Conservation (phyloP, 2,329 filamentous ascomycete genomes). For the Colletotrichum horii region DNA sequence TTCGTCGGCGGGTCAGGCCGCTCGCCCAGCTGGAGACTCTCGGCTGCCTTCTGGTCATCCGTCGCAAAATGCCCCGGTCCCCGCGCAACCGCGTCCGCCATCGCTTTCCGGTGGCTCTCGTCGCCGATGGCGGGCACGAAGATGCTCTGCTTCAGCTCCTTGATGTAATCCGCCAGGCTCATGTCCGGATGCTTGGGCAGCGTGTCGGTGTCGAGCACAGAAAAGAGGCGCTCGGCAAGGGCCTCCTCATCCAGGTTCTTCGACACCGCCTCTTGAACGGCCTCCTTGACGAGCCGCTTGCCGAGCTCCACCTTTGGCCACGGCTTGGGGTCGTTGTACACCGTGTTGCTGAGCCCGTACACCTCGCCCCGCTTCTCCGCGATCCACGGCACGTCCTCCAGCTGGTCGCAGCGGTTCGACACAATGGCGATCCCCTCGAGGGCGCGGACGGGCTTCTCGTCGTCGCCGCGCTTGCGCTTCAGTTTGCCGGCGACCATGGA, state of each 20-base stretch:
- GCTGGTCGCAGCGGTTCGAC: constrained; percentile 62
- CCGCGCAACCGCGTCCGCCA: constrained; percentile 44
- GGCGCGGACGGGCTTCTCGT: constrained; percentile 4
- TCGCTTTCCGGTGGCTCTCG: constrained; percentile 46
- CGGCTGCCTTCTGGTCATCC: constrained; percentile 38
- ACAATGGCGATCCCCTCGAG: constrained; percentile 63
- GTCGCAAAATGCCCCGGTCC: constrained; percentile 43
- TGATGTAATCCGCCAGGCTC: constrained; percentile 59
- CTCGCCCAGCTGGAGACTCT: constrained; percentile 33
- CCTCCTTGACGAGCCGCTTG: constrained; percentile 47
- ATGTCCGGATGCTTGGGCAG: constrained; percentile 48
- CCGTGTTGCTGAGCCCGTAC: constrained; percentile 68
- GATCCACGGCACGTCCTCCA: constrained; percentile 63
- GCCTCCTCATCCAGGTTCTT: constrained; percentile 47
- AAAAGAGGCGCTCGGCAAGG: constrained; percentile 57
- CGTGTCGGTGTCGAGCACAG: constrained; percentile 61
- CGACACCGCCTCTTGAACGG: constrained; percentile 44
- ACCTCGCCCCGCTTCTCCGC: constrained; percentile 54
- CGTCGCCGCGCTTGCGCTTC: constrained; percentile 31
- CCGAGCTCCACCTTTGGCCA: constrained; percentile 69
- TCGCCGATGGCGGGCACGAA: constrained; percentile 66
- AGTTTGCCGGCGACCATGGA: constrained; percentile 71
- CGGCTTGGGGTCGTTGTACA: constrained; percentile 54
- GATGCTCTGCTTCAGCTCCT: constrained; percentile 62
- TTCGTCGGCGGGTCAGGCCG: constrained; percentile 31